Conservation (phyloP, 352 stramenopile species). For the Pythium aphanidermatum region DNA sequence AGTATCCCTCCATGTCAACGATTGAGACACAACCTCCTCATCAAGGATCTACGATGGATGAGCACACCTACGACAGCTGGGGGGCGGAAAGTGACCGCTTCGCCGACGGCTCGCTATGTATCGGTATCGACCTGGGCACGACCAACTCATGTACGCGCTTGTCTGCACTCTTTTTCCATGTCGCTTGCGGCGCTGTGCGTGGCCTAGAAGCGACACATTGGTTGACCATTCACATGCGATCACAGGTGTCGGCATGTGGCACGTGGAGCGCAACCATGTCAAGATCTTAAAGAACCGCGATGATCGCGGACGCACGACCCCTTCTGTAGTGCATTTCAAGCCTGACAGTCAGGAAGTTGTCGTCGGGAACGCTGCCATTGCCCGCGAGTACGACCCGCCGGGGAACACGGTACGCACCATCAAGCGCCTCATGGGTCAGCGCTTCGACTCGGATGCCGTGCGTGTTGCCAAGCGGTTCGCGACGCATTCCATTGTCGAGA, state of each 20-base stretch:
- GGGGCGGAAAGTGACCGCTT: conserved; percentile 61
- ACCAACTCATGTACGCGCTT: conserved; percentile 95
- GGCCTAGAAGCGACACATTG: conserved; percentile 2
- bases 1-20: too few relatives aligned
- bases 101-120: conserved; percentile 69
- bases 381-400: conserved; percentile 42
- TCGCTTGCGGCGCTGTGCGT: not conserved
- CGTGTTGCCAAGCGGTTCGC: conserved; percentile 52
- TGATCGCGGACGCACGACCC: conserved; percentile 62
- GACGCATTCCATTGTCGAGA: conserved; percentile 41
- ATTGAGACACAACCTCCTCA: too few relatives aligned
- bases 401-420: conserved; percentile 71
- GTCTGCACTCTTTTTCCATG: not conserved
- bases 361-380: conserved; percentile 52
- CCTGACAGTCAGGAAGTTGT: conserved; percentile 33
- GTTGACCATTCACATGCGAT: not conserved
- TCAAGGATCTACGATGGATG: conserved; percentile 17
- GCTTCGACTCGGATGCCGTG: conserved; percentile 44
- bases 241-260: conserved; percentile 72
- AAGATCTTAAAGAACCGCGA: conserved; percentile 78
- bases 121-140: conserved; percentile 99
- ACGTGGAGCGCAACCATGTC: conserved; percentile 70
- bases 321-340: conserved; percentile 73
- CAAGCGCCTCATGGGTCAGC: conserved; percentile 81
- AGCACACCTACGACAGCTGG: conserved; percentile 73